These are phyloP conservation scores for Yamadazyma aaseri DNA, from an alignment of 1,139 yeast species.

Conservation along the genomic window DNA sequence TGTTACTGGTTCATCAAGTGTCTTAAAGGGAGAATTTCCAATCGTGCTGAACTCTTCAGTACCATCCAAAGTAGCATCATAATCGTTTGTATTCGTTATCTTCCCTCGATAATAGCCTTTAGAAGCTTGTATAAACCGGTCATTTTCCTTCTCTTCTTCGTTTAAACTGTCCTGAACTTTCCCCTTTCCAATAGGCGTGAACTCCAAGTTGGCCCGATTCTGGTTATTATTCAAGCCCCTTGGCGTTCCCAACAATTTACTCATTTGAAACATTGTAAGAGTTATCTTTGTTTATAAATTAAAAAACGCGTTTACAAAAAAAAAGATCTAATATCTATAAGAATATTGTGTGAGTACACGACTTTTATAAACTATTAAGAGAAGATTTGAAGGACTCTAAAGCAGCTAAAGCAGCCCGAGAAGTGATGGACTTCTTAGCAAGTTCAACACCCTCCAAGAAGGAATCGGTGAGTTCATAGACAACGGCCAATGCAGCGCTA, in stretches of 20 bases:
- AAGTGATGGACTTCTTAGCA: conserved; percentile 65
- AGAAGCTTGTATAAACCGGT: conserved; percentile 9
- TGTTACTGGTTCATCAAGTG: not conserved
- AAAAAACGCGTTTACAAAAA: too few relatives aligned
- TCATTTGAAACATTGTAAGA: conserved; percentile 2
- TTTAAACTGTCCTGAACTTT: conserved; percentile 1
- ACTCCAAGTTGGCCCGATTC: conserved; percentile 23
- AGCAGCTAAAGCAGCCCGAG: conserved; percentile 65
- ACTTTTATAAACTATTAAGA: conserved; percentile 3
- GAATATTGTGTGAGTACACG: too few relatives aligned
- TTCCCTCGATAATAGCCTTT: conserved; percentile 12
- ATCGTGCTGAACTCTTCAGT: conserved; percentile 22
- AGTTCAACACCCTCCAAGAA: conserved; percentile 78
- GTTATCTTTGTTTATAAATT: conserved; percentile 4
- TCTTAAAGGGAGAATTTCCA: conserved; percentile 9
- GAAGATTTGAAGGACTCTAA: conserved; percentile 52
- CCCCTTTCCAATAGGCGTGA: conserved; percentile 42
- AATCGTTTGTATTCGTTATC: conserved; percentile 10
- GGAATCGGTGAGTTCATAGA: conserved; percentile 62
- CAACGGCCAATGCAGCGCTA: conserved; percentile 81
- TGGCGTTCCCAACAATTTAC: conserved; percentile 29
- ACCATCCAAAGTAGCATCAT: conserved; percentile 34
- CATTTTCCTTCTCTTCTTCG: conserved; percentile 11
- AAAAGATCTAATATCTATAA: too few relatives aligned
- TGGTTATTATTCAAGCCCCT: conserved; percentile 11